These are phyloP conservation scores for Stevia rebaudiana DNA, from an alignment of 140 eudicot genomes.

Conservation along the genomic window DNA sequence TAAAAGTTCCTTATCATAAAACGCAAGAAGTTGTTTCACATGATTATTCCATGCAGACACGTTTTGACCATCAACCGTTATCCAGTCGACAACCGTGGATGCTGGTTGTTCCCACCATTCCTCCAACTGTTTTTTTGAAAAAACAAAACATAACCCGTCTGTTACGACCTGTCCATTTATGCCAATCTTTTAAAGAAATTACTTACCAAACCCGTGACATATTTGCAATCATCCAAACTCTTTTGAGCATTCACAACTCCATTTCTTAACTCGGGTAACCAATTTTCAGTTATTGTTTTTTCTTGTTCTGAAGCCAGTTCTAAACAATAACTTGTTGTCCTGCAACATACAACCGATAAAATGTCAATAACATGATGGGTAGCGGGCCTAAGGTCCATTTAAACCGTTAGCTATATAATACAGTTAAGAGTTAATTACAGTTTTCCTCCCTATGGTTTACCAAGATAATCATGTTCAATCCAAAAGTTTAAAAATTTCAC, in stretches of 20 bases:
- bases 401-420: background rate
- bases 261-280: constrained; percentile 68
- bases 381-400: too few species aligned
- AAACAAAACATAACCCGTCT: background rate
- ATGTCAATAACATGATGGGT: constrained; percentile 6
- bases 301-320: constrained; percentile 89
- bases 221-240: constrained; percentile 80
- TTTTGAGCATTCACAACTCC: constrained; percentile 67
- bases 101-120: constrained; percentile 99
- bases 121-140: constrained; percentile 62
- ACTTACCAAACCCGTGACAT: constrained; percentile 87
- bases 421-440: too few species aligned
- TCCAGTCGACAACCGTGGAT: constrained; percentile 94
- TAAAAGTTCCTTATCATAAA: constrained; percentile 65
- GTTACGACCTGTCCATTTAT: background rate
- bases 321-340: constrained; percentile 82
- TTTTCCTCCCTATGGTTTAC: too few species aligned
- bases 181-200: background rate
- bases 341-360: constrained; percentile 23
- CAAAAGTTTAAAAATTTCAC: too few species aligned
- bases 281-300: constrained; percentile 60
- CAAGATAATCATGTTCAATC: too few species aligned
- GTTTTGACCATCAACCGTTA: constrained; percentile 80
- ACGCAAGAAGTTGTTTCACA: constrained; percentile 88
- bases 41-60: constrained; percentile 88